Percentiles rank a stretch among this genome's conserved stretches.
phyloP scores from a whole-genome alignment of 371 early-diverging fungal species.

The Mucor irregularis region DNA sequence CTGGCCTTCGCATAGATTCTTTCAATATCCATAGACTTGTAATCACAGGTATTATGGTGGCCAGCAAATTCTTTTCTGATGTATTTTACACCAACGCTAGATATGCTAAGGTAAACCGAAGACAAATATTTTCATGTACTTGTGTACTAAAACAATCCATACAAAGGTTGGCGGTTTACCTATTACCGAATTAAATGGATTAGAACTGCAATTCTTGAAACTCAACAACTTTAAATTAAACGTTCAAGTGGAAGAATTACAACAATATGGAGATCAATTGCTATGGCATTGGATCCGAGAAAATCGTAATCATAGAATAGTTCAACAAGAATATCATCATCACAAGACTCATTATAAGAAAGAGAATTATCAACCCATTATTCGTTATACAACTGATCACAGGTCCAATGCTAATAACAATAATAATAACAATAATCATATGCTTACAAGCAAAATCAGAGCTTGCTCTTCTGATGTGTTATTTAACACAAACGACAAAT shows the following conservation, averaged over 20 bases:
- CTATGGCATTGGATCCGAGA: conserved; percentile 53
- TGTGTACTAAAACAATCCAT: conserved; percentile 18
- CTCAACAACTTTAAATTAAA: conserved; percentile 73
- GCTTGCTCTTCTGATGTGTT: conserved; percentile 11
- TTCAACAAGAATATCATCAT: no score
- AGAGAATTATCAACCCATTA: background rate
- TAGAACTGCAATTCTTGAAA: conserved; percentile 84
- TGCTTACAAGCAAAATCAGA: background rate
- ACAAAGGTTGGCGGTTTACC: conserved; percentile 91
- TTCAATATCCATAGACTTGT: conserved; percentile 85
- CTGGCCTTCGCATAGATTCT: conserved; percentile 70
- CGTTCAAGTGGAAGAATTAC: conserved; percentile 73
- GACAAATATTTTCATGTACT: background rate
- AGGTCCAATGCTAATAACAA: background rate
- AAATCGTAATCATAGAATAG: background rate
- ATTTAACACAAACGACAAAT: background rate
- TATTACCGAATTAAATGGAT: conserved; percentile 83
- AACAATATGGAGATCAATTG: conserved; percentile 75
- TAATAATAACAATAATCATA: background rate
- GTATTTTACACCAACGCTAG: conserved; percentile 86
- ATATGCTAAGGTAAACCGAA: conserved; percentile 65
- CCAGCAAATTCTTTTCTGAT: conserved; percentile 82
- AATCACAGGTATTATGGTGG: conserved; percentile 76
- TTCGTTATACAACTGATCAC: conserved; percentile 9
- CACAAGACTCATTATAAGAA: background rate